Evolutionary conservation across 129 eudicot species (phyloP), one percentile per base, ranked within the genome.

Genomic region (sunflower (Helianthus annuus)): DNA sequence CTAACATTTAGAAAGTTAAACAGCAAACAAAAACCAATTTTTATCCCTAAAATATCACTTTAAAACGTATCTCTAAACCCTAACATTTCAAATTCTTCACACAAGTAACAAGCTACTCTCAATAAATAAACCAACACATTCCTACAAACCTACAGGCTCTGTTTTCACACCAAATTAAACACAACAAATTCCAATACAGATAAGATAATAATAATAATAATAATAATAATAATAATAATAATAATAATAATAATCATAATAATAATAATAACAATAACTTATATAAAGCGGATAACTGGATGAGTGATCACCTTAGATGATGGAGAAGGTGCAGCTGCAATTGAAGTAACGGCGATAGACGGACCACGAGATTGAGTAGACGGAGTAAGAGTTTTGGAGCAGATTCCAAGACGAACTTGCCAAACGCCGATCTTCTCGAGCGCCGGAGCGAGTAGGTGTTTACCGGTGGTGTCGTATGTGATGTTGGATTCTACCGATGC

Each of bases 331-430:
- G 90, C 83, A 17, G 95, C 57, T 19, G 89, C 86, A 7, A 89
- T 85, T 58, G 95, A 77, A 24, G 92, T 89, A 70, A 89, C 91
- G 34, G 92, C 91, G 27, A 83, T 82, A 39, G 89, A 81, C 16
- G 89, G 91, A 1, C 95, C 95, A 6, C 85, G 86, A 12, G 94
- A 70, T 57, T 80, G 66, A 38, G 84, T 65, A 7, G 91, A 66
- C 34, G 87, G 83, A 3, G 93, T 5, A 22, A 94, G 94, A 3
- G 91, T 86, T 73, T 88, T 86, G 58, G 85, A 73, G 73, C 89
- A 88, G 52, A 84, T 70, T n/a, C 94, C 99, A 74, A 90, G 96
- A 2, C 97, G 96, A 19, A 94, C 88, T 44, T 88, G 88, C 99
- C 99, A 94, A 27, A 94, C 84, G 55, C 89, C 85, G 68, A 94